Conservation (phyloP, 2,329 filamentous ascomycete species). For the Ophiostoma montium region DNA sequence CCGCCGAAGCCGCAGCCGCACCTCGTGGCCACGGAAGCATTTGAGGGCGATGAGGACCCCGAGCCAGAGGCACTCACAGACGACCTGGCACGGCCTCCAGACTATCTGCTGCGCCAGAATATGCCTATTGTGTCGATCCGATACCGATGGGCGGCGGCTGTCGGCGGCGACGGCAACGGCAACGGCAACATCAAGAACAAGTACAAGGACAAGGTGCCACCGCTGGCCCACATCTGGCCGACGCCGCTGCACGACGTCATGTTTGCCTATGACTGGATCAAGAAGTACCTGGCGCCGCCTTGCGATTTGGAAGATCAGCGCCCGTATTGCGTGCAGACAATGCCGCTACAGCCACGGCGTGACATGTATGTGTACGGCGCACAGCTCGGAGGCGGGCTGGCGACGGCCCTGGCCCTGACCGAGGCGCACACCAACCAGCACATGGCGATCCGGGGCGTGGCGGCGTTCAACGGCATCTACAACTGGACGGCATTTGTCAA, state of each 20-base stretch:
- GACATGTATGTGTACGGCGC: slow-evolving; percentile 40
- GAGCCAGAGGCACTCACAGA: background rate
- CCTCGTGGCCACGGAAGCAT: slow-evolving; percentile 5
- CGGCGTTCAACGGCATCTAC: slow-evolving; percentile 47
- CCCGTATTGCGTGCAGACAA: no score
- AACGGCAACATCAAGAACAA: no score
- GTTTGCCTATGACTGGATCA: slow-evolving; percentile 40
- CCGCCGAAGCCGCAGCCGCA: slow-evolving; percentile 30
- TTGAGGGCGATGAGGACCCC: background rate
- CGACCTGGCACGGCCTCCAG: slow-evolving; percentile 19
- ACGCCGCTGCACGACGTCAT: slow-evolving; percentile 41
- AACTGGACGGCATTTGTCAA: slow-evolving; percentile 44
- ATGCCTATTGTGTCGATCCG: slow-evolving; percentile 40
- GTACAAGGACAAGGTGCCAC: background rate
- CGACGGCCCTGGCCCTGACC: slow-evolving; percentile 41
- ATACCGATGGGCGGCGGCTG: slow-evolving; percentile 37
- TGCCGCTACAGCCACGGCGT: slow-evolving; percentile 24
- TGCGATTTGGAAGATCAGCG: no score
- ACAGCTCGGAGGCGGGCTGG: slow-evolving; percentile 43
- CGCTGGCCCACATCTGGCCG: slow-evolving; percentile 33
- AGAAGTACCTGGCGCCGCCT: slow-evolving; percentile 28
- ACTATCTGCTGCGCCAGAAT: slow-evolving; percentile 25
- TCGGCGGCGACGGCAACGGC: background rate
- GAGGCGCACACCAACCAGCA: slow-evolving; percentile 30
- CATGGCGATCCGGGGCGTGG: slow-evolving; percentile 37